Percentiles rank a stretch among this genome's conserved stretches.
Conservation (phyloP, 1,284 basidiomycete genomes). For the Malassezia obtusa region DNA sequence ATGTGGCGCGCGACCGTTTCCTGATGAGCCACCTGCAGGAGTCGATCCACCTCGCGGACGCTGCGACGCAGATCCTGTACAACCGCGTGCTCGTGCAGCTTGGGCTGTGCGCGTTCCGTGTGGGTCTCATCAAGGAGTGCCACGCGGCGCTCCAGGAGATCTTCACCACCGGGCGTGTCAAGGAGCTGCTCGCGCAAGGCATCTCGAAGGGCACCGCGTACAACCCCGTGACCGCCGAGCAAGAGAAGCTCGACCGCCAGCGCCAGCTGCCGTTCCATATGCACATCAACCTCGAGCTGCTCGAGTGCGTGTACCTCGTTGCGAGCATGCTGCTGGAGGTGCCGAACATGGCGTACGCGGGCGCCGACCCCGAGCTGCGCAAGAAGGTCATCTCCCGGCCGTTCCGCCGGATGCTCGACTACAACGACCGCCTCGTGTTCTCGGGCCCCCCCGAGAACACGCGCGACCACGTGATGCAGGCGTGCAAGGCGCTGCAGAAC, state of each 20-base stretch:
- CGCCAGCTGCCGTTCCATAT: constrained; percentile 97
- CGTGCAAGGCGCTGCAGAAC: constrained; percentile 86
- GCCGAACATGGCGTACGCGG: constrained; percentile 83
- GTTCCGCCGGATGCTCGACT: constrained; percentile 88
- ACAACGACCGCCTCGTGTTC: constrained; percentile 94
- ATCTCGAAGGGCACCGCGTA: constrained; percentile 78
- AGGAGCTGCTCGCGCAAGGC: constrained; percentile 93
- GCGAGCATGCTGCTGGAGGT: constrained; percentile 98
- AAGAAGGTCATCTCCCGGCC: constrained; percentile 80
- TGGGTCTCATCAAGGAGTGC: constrained; percentile 84
- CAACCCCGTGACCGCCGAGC: constrained; percentile 71
- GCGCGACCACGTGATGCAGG: constrained; percentile 98
- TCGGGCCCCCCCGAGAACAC: constrained; percentile 98
- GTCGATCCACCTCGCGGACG: constrained; percentile 86
- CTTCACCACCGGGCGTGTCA: constrained; percentile 84
- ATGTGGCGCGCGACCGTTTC: constrained; percentile 93
- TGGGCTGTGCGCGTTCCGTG: constrained; percentile 90
- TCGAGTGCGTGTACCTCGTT: constrained; percentile 94
- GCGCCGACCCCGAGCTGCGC: constrained; percentile 69
- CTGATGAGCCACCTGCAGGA: constrained; percentile 98
- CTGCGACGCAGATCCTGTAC: constrained; percentile 93
- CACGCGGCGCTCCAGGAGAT: constrained; percentile 90
- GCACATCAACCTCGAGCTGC: constrained; percentile 96
- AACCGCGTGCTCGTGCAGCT: constrained; percentile 96
- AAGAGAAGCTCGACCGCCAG: constrained; percentile 91